These are phyloP conservation scores for Aureobasidium sp. DNA, from an alignment of 2,329 filamentous ascomycete species.

Conservation along the genomic window DNA sequence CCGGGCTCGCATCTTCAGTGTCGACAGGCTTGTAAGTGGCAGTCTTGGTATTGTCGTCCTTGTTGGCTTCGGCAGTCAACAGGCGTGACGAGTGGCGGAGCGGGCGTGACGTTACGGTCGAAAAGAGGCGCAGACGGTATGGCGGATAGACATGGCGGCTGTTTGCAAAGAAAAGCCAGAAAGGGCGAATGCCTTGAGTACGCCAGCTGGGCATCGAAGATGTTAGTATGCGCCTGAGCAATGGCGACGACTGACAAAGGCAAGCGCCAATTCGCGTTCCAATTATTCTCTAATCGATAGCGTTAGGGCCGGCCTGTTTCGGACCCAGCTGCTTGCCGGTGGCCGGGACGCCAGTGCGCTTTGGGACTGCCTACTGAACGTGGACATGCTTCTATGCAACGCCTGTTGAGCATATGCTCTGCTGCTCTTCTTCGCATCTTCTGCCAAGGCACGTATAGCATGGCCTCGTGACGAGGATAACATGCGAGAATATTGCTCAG, in stretches of 20 bases:
- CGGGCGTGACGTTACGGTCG: not conserved
- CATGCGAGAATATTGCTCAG: not conserved
- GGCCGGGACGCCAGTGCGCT: not conserved
- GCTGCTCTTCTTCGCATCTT: not conserved
- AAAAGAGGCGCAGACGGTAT: not conserved
- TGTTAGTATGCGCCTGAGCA: not conserved
- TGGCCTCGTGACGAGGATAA: not conserved
- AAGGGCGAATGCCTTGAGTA: not conserved
- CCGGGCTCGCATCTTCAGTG: not conserved
- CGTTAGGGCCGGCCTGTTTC: not conserved
- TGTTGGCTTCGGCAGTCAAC: not conserved
- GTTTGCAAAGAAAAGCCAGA: not conserved
- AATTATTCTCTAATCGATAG: slow-evolving; percentile 10
- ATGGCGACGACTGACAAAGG: not conserved
- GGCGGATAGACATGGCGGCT: not conserved
- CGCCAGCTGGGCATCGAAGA: slow-evolving; percentile 9
- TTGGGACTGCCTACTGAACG: not conserved
- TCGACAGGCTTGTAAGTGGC: not conserved
- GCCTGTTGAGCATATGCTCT: not conserved
- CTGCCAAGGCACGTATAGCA: not conserved
- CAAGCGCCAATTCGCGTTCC: not conserved
- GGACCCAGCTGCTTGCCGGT: not conserved
- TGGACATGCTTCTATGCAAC: not conserved
- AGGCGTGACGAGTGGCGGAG: slow-evolving; percentile 8
- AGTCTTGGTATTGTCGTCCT: not conserved